A percentile compares a stretch with the other conserved stretches of the same genome.
These are phyloP conservation scores for Coriolopsis trogii DNA, from an alignment of 1,284 basidiomycete species.

Conservation along the genomic window DNA sequence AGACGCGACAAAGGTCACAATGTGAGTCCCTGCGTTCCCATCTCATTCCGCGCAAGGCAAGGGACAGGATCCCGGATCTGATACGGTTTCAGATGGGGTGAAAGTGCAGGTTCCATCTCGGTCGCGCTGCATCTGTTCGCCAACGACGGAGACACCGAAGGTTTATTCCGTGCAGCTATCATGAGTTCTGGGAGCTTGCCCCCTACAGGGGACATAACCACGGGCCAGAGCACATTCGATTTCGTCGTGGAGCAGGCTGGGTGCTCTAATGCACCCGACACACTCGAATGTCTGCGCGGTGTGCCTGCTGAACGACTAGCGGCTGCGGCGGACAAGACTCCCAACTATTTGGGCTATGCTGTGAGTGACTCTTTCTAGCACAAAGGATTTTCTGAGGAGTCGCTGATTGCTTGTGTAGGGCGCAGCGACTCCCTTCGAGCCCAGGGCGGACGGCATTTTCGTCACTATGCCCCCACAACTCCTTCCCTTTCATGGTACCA, in stretches of 20 bases:
- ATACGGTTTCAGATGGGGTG: slow-evolving; percentile 36
- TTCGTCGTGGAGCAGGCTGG: slow-evolving; percentile 32
- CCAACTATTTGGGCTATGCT: not conserved
- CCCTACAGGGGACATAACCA: slow-evolving; percentile 33
- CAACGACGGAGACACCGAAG: slow-evolving; percentile 34
- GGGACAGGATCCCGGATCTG: not conserved
- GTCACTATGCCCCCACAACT: slow-evolving; percentile 27
- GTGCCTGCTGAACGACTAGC: slow-evolving; percentile 33
- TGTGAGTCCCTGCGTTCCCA: slow-evolving; percentile 19
- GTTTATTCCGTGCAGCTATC: slow-evolving; percentile 37
- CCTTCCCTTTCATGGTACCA: slow-evolving; percentile 24
- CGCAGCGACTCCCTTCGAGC: slow-evolving; percentile 21
- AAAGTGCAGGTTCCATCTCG: slow-evolving; percentile 42
- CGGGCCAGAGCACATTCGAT: slow-evolving; percentile 37
- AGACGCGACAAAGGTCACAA: slow-evolving; percentile 36
- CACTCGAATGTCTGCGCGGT: slow-evolving; percentile 42
- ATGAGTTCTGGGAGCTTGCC: slow-evolving; percentile 39
- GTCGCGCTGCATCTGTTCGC: slow-evolving; percentile 34
- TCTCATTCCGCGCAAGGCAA: no score
- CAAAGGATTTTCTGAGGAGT: not conserved
- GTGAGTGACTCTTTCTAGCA: not conserved
- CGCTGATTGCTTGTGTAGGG: not conserved
- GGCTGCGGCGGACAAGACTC: slow-evolving; percentile 27
- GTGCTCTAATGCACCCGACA: slow-evolving; percentile 35
- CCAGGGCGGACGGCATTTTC: slow-evolving; percentile 34